Evolutionary conservation across 305 asterid genomes (phyloP).

Genomic region (Caryopteris hybrid): DNA sequence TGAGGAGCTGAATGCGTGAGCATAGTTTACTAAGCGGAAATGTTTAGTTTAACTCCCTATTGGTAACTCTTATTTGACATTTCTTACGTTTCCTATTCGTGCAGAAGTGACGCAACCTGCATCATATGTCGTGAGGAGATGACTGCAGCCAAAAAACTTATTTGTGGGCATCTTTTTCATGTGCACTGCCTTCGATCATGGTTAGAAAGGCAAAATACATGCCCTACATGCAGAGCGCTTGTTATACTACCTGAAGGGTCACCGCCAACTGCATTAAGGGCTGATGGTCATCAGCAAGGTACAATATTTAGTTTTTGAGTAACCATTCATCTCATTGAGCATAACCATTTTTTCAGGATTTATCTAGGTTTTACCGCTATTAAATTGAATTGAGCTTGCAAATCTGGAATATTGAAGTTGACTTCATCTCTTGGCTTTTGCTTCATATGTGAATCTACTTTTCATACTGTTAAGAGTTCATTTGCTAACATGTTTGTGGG

Average conservation of each 20-base stretch:
- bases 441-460: not conserved
- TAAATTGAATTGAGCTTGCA: not conserved
- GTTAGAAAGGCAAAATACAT: slow-evolving; percentile 93
- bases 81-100: slow-evolving; percentile 6
- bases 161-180: slow-evolving; percentile 94
- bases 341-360: not conserved
- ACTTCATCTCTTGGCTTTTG: slow-evolving; percentile 1
- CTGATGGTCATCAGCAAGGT: slow-evolving; percentile 65
- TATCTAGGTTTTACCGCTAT: not conserved
- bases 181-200: slow-evolving; percentile 96
- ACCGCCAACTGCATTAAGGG: slow-evolving; percentile 41
- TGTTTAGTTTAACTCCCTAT: not conserved
- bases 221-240: slow-evolving; percentile 95
- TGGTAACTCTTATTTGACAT: slow-evolving; percentile 4
- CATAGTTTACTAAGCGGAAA: not conserved
- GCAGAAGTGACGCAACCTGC: slow-evolving; percentile 89
- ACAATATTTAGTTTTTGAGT: not conserved
- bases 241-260: slow-evolving; percentile 77
- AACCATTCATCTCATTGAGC: not conserved
- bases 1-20: slow-evolving; percentile 79
- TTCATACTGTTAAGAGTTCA: not conserved
- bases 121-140: slow-evolving; percentile 99
- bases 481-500: slow-evolving; percentile 15
- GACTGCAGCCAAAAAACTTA: slow-evolving; percentile 82
- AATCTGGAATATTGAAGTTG: slow-evolving; percentile 10